Evolutionary conservation across 371 early-diverging fungal species (phyloP), one percentile per base, ranked within the genome.

Genomic region (Circinella umbellata): DNA sequence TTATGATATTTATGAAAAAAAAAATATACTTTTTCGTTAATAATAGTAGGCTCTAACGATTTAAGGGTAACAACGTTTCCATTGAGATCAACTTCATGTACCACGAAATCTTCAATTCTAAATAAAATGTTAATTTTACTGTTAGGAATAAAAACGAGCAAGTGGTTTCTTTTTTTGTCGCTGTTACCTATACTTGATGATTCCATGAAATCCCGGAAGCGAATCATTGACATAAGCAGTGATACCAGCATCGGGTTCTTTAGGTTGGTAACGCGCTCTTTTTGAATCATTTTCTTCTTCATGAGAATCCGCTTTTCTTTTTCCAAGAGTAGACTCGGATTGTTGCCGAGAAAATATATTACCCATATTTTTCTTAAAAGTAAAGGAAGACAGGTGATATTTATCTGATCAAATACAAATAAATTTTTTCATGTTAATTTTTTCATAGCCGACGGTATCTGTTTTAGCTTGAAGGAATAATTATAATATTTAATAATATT

Each of bases 81-180:
- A n/a, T 84, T 76, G 63, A 76, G 71, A 75, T 93, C 93, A 14
- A 98, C 92, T 83, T 98, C 98, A 81, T 94, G 90, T n/a, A 98
- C 98, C 39, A 95, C 75, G 77, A 98, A 98, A 78, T 98, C 98
- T 3, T 88, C 68, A 7, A 63, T 65, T 63, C 47, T 57, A 37
- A 57, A 57, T 10, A 15, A 5, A 57, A 34, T 34, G 27, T 10
- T 27, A 57, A 57, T 57, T 27, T 27, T 27, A 27, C 27, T 27
- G 27, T 27, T 27, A 27, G 1, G 27, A 27, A 27, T 27, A 27
- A 27, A 27, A 27, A 27, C 27, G 27, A 27, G 27, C 1, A 27
- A 2, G 27, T 27, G 27, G 27, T 27, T 42, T 42, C 42, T 42
- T 42, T 42, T 13, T 53, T 53, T 8, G 3, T 53, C 53, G 15